Percentiles rank a stretch among this genome's conserved stretches.
These are phyloP conservation scores for Sporopachydermia cereana DNA, from an alignment of 1,139 yeast genomes.

Conservation along the genomic window DNA sequence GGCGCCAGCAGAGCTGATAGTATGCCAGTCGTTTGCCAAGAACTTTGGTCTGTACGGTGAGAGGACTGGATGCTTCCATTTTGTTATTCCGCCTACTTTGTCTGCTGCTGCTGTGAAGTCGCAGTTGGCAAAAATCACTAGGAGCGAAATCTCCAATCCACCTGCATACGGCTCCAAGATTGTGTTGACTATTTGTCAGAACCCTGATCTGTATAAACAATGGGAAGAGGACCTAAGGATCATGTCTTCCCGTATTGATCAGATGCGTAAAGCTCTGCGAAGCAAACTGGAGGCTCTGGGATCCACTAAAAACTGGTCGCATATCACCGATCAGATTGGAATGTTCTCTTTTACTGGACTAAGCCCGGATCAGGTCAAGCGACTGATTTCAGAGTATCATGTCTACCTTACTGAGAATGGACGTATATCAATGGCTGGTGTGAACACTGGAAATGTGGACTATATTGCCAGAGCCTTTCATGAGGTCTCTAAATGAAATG, in stretches of 20 bases:
- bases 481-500: slow-evolving; percentile 49
- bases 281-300: slow-evolving; percentile 47
- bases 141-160: slow-evolving; percentile 87
- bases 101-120: slow-evolving; percentile 47
- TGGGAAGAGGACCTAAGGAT: slow-evolving; percentile 82
- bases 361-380: slow-evolving; percentile 63
- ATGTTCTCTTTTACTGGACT: slow-evolving; percentile 96
- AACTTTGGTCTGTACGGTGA: slow-evolving; percentile 98
- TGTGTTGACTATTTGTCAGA: slow-evolving; percentile 64
- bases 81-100: slow-evolving; percentile 33
- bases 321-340: slow-evolving; percentile 84
- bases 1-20: slow-evolving; percentile 30
- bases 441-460: slow-evolving; percentile 69
- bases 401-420: slow-evolving; percentile 64
- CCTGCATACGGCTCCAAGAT: slow-evolving; percentile 95
- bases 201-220: slow-evolving; percentile 52
- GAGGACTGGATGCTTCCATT: slow-evolving; percentile 87
- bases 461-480: slow-evolving; percentile 77
- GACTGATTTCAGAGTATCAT: slow-evolving; percentile 68
- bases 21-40: slow-evolving; percentile 96
- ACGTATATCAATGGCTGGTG: slow-evolving; percentile 89
- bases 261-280: slow-evolving; percentile 64
- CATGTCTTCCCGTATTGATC: slow-evolving; percentile 76
- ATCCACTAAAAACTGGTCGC: slow-evolving; percentile 91
- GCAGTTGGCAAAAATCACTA: slow-evolving; percentile 65